These are phyloP conservation scores for Xylariaceae sp. DNA, from an alignment of 2,329 filamentous ascomycete species.

Conservation along the genomic window DNA sequence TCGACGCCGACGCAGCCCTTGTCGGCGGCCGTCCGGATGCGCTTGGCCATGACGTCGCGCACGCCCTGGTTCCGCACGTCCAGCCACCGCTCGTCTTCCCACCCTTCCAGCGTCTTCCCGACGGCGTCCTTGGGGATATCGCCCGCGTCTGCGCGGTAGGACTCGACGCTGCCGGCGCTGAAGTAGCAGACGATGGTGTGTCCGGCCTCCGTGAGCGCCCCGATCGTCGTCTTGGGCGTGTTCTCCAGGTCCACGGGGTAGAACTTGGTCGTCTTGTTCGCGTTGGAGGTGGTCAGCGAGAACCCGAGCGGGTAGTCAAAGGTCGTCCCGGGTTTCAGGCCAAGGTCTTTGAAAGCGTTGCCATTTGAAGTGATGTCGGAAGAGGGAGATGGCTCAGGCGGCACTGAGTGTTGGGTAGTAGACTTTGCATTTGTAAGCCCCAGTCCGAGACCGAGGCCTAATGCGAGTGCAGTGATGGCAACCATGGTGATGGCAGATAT, in stretches of 20 bases:
- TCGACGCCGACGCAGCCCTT: constrained; percentile 67
- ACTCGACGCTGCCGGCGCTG: constrained; percentile 63
- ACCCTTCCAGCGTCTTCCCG: constrained; percentile 55
- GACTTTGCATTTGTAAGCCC: constrained; percentile 10
- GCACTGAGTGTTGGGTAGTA: background rate
- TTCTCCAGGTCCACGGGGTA: constrained; percentile 17
- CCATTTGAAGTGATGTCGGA: background rate
- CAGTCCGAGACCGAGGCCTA: constrained; percentile 15
- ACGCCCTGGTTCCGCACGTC: constrained; percentile 53
- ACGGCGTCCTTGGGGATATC: constrained; percentile 51
- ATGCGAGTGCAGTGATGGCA: constrained; percentile 7
- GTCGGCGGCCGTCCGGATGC: constrained; percentile 51
- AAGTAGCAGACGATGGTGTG: constrained; percentile 64
- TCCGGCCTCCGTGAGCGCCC: constrained; percentile 8
- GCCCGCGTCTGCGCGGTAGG: constrained; percentile 52
- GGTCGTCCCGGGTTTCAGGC: constrained; percentile 11
- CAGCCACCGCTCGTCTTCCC: constrained; percentile 64
- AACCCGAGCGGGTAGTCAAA: constrained; percentile 19
- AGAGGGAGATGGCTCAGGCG: too few relatives aligned
- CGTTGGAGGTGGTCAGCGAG: constrained; percentile 11
- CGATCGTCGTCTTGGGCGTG: constrained; percentile 9
- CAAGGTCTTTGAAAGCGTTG: constrained; percentile 4
- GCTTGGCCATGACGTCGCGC: constrained; percentile 56
- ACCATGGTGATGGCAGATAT: constrained; percentile 6
- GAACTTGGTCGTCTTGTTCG: constrained; percentile 11